Evolutionary conservation across 352 stramenopile genomes (phyloP).

Genomic region (Globisporangium nodosum): DNA sequence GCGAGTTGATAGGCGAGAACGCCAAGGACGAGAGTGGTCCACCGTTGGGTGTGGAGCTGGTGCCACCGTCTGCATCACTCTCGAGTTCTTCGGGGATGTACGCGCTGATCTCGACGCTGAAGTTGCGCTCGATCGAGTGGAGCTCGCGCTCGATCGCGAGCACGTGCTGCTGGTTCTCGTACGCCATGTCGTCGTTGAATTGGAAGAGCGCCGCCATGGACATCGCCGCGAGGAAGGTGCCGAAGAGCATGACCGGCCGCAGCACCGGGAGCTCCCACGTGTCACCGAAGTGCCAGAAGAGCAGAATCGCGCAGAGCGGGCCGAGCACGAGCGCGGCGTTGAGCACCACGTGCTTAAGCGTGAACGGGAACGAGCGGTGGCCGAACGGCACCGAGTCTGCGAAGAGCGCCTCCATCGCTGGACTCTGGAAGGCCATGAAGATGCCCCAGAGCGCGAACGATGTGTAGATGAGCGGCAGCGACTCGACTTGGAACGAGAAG

Average conservation of each 20-base stretch:
- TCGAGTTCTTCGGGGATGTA: conserved; percentile 17
- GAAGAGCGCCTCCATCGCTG: conserved; percentile 76
- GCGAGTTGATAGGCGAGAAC: conserved; percentile 15
- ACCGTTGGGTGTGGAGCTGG: neutral
- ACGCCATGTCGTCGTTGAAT: conserved; percentile 76
- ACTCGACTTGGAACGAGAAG: conserved; percentile 34
- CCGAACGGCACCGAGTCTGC: conserved; percentile 73
- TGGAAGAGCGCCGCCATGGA: conserved; percentile 62
- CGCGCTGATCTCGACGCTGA: conserved; percentile 48
- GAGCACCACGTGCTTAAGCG: conserved; percentile 56
- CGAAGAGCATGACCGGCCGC: conserved; percentile 59
- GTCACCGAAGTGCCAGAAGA: conserved; percentile 74
- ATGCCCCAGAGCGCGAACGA: conserved; percentile 73
- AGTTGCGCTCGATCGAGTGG: conserved; percentile 59
- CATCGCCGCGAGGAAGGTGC: conserved; percentile 48
- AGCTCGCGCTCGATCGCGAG: conserved; percentile 53
- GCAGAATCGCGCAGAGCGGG: conserved; percentile 46
- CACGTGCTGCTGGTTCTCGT: conserved; percentile 54
- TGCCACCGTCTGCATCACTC: neutral
- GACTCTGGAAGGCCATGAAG: conserved; percentile 73
- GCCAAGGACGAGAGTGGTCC: conserved; percentile 1
- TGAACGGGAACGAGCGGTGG: conserved; percentile 73
- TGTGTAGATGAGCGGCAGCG: conserved; percentile 48
- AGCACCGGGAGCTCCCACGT: conserved; percentile 65
- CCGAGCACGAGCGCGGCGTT: conserved; percentile 48